Conservation (phyloP, 805 yeast genomes). For the Candida yuanshanica region DNA sequence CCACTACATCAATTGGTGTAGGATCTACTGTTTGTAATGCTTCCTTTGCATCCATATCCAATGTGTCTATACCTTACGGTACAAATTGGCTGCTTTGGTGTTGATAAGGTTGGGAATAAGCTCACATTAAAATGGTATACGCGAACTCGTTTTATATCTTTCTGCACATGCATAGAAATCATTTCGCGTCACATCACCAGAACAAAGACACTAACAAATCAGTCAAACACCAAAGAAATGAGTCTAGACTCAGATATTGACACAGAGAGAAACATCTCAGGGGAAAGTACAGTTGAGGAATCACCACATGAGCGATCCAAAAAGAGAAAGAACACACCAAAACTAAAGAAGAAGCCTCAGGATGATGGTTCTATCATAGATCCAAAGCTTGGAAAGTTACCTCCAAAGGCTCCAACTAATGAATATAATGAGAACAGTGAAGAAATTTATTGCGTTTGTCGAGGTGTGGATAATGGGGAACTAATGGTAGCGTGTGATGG, state of each 20-base stretch:
- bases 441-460: constrained; percentile 71
- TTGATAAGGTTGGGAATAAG: background rate
- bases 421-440: constrained; percentile 47
- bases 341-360: background rate
- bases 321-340: background rate
- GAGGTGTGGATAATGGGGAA: constrained; percentile 71
- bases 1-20: background rate
- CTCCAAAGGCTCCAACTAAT: constrained; percentile 7
- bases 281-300: constrained; percentile 4
- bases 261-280: constrained; percentile 2
- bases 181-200: background rate
- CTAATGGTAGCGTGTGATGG: constrained; percentile 94
- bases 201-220: background rate
- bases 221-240: background rate
- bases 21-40: background rate
- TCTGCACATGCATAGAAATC: background rate
- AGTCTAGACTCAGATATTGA: constrained; percentile 1
- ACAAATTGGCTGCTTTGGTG: background rate
- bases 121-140: background rate
- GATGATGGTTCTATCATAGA: constrained; percentile 2
- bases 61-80: too few species aligned
- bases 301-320: background rate
- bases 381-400: constrained; percentile 26
- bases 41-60: too few species aligned
- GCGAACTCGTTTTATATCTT: background rate